A percentile compares a stretch with the other conserved stretches of the same genome.
phyloP scores from a whole-genome alignment of 352 stramenopile species.

The Pythium chondricola region DNA sequence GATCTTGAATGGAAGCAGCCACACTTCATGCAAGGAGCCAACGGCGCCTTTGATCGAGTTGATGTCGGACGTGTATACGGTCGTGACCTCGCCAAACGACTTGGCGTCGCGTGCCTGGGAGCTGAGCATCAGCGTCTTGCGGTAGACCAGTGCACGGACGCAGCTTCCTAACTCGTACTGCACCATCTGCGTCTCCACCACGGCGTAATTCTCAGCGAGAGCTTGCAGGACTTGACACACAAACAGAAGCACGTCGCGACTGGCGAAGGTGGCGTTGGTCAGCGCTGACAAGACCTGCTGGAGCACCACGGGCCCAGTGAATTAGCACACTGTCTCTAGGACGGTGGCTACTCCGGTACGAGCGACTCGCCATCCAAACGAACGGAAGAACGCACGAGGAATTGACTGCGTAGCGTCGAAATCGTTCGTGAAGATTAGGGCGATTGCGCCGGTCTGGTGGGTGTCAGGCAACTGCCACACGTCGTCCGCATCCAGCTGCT shows the following conservation, averaged over 20 bases:
- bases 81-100: slow-evolving; percentile 50
- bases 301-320: slow-evolving; percentile 44
- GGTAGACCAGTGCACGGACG: slow-evolving; percentile 49
- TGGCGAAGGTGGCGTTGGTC: slow-evolving; percentile 15
- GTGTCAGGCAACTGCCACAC: slow-evolving; percentile 33
- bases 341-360: slow-evolving; percentile 38
- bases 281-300: slow-evolving; percentile 32
- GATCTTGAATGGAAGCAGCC: slow-evolving; percentile 56
- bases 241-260: slow-evolving; percentile 46
- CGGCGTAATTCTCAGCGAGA: slow-evolving; percentile 40
- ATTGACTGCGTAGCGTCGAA: slow-evolving; percentile 32
- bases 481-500: slow-evolving; percentile 37
- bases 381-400: slow-evolving; percentile 23
- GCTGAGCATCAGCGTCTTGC: slow-evolving; percentile 43
- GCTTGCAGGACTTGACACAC: slow-evolving; percentile 46
- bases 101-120: slow-evolving; percentile 30
- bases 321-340: slow-evolving; percentile 39
- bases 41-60: slow-evolving; percentile 32
- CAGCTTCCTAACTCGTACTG: slow-evolving; percentile 45
- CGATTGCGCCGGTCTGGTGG: slow-evolving; percentile 21
- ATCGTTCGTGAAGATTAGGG: slow-evolving; percentile 17
- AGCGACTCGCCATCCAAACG: slow-evolving; percentile 29
- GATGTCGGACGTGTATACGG: slow-evolving; percentile 58
- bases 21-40: slow-evolving; percentile 52
- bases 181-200: slow-evolving; percentile 41